A percentile compares a stretch with the other conserved stretches of the same genome.
Conservation (phyloP, 2,329 filamentous ascomycete genomes). For the Sporothrix humicola region DNA sequence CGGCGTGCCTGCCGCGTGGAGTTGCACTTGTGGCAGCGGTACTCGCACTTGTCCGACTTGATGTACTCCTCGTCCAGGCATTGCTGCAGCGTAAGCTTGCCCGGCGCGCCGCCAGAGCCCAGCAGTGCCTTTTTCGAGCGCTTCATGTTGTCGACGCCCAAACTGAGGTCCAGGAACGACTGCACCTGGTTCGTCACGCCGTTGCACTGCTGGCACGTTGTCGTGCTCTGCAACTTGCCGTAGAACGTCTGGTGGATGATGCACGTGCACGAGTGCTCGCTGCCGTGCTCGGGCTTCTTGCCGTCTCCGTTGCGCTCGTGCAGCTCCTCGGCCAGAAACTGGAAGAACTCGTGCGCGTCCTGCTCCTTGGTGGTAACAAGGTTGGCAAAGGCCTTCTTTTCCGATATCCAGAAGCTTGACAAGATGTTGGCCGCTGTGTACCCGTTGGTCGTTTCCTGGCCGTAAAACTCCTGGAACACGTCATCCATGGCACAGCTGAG, state of each 20-base stretch:
- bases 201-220: constrained; percentile 86
- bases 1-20: constrained; percentile 80
- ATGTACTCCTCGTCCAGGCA: constrained; percentile 89
- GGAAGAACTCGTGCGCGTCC: constrained; percentile 96
- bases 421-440: constrained; percentile 91
- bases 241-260: constrained; percentile 95
- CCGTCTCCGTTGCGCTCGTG: constrained; percentile 80
- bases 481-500: constrained; percentile 74
- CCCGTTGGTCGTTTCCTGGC: constrained; percentile 78
- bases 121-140: constrained; percentile 54
- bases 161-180: constrained; percentile 86
- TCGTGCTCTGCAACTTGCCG: constrained; percentile 86
- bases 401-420: constrained; percentile 86
- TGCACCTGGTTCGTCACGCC: constrained; percentile 83
- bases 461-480: constrained; percentile 75
- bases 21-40: constrained; percentile 82
- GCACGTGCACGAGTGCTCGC: constrained; percentile 76
- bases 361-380: constrained; percentile 92
- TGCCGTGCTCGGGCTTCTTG: constrained; percentile 64
- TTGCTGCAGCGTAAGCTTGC: constrained; percentile 65
- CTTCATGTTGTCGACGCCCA: constrained; percentile 78
- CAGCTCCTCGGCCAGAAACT: constrained; percentile 90
- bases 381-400: constrained; percentile 72
- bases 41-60: constrained; percentile 84
- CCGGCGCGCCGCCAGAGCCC: constrained; percentile 44